These are phyloP conservation scores for Trifolium pratense DNA, from an alignment of 306 rosid genomes.

Conservation along the genomic window DNA sequence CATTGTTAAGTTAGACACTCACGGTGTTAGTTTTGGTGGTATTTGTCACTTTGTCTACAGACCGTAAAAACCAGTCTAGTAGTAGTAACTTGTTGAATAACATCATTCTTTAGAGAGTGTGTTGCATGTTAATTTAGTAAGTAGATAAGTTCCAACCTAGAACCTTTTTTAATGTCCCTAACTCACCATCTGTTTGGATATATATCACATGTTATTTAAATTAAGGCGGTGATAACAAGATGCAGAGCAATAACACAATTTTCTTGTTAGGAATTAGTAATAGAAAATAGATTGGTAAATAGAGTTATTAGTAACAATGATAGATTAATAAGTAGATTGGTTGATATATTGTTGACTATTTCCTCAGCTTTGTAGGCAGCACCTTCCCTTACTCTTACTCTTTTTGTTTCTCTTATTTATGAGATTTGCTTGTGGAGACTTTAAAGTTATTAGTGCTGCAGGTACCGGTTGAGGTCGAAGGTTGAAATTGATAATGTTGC, in stretches of 20 bases:
- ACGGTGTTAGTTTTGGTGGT: too few species aligned
- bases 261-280: neutral
- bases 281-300: neutral
- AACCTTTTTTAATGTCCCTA: too few species aligned
- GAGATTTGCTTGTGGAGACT: conserved; percentile 12
- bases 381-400: neutral
- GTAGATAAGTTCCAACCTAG: too few species aligned
- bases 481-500: conserved; percentile 87
- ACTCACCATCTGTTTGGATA: too few species aligned
- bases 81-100: too few species aligned
- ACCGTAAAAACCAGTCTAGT: too few species aligned
- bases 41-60: too few species aligned
- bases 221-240: neutral
- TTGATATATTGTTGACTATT: neutral
- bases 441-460: conserved; percentile 48
- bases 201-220: neutral
- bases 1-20: too few species aligned
- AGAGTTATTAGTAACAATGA: neutral
- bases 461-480: conserved; percentile 93
- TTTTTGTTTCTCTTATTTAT: conserved; percentile 15
- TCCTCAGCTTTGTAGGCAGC: neutral
- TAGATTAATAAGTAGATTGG: neutral
- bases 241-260: neutral
- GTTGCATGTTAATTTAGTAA: neutral
- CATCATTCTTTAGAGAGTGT: neutral